Percentiles rank a stretch among this genome's conserved stretches.
phyloP scores from a whole-genome alignment of 2,329 filamentous ascomycete species.

The Penicillium sp. region DNA sequence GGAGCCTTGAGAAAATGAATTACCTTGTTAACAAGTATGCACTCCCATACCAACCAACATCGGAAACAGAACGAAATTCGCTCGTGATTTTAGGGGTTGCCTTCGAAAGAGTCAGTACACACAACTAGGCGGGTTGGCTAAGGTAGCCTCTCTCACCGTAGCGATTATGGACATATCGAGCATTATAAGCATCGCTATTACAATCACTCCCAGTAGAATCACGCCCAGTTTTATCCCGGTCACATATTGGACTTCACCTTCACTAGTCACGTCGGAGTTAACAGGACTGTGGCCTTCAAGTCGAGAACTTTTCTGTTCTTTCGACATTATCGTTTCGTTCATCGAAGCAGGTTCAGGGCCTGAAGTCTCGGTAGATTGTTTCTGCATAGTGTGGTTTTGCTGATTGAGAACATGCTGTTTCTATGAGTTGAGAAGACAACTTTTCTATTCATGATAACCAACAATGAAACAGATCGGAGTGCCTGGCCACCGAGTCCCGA shows the following conservation, averaged over 20 bases:
- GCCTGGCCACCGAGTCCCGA: too few relatives aligned
- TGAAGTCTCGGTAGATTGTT: too few relatives aligned
- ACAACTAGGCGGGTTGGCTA: neutral
- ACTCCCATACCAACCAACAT: slow-evolving; percentile 6
- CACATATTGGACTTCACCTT: neutral
- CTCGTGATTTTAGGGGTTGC: neutral
- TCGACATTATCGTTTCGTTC: too few relatives aligned
- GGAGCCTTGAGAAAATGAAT: neutral
- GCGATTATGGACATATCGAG: slow-evolving; percentile 1
- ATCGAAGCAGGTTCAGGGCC: too few relatives aligned
- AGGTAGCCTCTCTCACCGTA: neutral
- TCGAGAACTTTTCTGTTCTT: neutral
- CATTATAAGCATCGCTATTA: neutral
- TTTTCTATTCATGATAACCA: too few relatives aligned
- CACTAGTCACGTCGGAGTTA: too few relatives aligned
- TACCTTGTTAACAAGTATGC: slow-evolving; percentile 5
- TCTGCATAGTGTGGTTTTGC: too few relatives aligned
- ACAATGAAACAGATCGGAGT: too few relatives aligned
- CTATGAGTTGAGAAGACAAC: too few relatives aligned
- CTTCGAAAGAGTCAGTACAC: neutral
- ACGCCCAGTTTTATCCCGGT: neutral
- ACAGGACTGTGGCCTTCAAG: neutral
- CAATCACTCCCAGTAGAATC: neutral
- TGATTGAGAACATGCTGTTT: too few relatives aligned
- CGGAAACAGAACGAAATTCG: neutral